Conservation (phyloP, 1,139 yeast species). For the Diutina pseudorugosa region DNA sequence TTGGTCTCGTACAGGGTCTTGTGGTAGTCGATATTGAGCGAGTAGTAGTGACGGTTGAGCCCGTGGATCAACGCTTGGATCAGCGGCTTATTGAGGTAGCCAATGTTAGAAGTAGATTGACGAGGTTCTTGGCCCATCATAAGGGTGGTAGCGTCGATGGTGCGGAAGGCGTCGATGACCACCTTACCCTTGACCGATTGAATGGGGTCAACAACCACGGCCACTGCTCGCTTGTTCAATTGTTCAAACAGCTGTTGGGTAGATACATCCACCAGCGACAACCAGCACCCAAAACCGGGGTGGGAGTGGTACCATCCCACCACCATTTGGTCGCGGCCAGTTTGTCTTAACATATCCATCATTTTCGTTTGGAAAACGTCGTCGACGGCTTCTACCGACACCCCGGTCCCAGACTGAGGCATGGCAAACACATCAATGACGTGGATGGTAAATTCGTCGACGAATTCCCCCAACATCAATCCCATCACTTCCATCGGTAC, state of each 20-base stretch:
- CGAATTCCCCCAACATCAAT: slow-evolving; percentile 95
- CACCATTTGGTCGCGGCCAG: slow-evolving; percentile 97
- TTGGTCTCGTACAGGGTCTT: slow-evolving; percentile 88
- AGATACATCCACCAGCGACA: slow-evolving; percentile 91
- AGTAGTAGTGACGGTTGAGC: slow-evolving; percentile 90
- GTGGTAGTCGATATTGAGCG: slow-evolving; percentile 87
- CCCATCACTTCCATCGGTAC: slow-evolving; percentile 99
- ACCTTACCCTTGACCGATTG: slow-evolving; percentile 98
- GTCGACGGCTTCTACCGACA: slow-evolving; percentile 97
- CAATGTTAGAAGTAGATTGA: slow-evolving; percentile 92
- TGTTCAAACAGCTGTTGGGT: slow-evolving; percentile 97
- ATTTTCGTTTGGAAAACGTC: slow-evolving; percentile 97
- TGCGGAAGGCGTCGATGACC: slow-evolving; percentile 95
- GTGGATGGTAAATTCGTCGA: slow-evolving; percentile 93
- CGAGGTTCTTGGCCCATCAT: slow-evolving; percentile 98
- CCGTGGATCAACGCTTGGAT: slow-evolving; percentile 97
- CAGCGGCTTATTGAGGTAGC: slow-evolving; percentile 93
- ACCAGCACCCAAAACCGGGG: slow-evolving; percentile 99
- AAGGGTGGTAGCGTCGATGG: slow-evolving; percentile 76
- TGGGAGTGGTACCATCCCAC: slow-evolving; percentile 99
- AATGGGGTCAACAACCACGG: slow-evolving; percentile 95
- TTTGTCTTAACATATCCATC: slow-evolving; percentile 99
- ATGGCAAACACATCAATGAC: slow-evolving; percentile 97
- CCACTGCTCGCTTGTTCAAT: slow-evolving; percentile 88
- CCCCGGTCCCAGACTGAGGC: slow-evolving; percentile 99